phyloP scores from a whole-genome alignment of 2,329 filamentous ascomycete species.

The Sporothrix inflata region DNA sequence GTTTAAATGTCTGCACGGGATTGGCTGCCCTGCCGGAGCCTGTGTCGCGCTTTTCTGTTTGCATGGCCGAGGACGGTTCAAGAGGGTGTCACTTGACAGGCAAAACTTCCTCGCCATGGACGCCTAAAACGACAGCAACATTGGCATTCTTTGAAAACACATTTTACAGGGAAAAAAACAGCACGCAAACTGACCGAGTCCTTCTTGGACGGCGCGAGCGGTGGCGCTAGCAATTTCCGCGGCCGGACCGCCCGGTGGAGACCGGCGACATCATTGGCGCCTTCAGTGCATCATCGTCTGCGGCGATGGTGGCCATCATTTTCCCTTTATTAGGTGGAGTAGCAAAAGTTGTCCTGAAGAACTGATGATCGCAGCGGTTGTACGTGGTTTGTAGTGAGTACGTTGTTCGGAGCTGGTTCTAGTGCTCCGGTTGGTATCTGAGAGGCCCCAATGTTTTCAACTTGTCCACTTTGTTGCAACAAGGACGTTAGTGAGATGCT shows the following conservation, averaged over 20 bases:
- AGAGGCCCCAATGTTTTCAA: not conserved
- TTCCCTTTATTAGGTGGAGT: constrained; percentile 12
- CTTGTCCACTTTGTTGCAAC: not conserved
- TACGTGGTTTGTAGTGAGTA: not conserved
- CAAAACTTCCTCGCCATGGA: not conserved
- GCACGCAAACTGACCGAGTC: not conserved
- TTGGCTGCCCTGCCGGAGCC: not conserved
- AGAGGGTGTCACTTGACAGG: not conserved
- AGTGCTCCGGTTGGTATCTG: not conserved
- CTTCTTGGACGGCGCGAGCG: not conserved
- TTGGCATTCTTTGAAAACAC: not conserved
- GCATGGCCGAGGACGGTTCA: not conserved
- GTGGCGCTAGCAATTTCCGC: constrained; percentile 13
- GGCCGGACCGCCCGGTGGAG: constrained; percentile 10
- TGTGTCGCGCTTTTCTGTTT: not conserved
- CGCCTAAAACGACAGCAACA: not conserved
- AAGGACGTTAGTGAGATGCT: not conserved
- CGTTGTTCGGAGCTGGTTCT: not conserved
- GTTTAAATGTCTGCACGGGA: not conserved
- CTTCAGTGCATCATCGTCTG: constrained; percentile 1
- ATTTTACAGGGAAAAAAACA: not conserved
- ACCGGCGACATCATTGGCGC: constrained; percentile 20
- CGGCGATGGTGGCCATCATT: not conserved
- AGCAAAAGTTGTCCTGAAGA: not conserved
- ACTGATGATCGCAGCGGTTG: not conserved